Evolutionary conservation across 148 eudicot species (phyloP).

Genomic region (Vaccinium darrowii): DNA sequence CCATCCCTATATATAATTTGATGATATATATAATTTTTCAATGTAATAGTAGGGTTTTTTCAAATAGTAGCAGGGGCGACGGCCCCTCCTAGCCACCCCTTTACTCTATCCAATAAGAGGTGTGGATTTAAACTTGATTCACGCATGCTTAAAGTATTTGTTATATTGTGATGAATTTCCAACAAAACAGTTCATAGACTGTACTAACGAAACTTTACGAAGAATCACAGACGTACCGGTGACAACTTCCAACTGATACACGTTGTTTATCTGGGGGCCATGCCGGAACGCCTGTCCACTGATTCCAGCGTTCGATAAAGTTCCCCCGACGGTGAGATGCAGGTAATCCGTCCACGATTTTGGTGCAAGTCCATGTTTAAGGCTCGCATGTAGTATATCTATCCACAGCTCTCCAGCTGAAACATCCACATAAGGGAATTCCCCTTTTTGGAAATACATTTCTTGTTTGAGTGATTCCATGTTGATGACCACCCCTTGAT

Average conservation of each 20-base stretch:
- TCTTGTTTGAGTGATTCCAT: conserved; percentile 70
- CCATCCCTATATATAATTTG: no score
- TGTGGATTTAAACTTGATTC: neutral
- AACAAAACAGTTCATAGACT: neutral
- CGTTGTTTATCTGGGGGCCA: conserved; percentile 92
- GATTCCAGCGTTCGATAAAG: conserved; percentile 89
- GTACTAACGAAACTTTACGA: neutral
- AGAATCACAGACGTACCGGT: conserved; percentile 51
- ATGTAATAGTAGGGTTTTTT: no score
- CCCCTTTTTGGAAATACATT: conserved; percentile 56
- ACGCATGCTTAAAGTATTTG: neutral
- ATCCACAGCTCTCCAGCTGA: conserved; percentile 86
- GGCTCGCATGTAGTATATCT: conserved; percentile 69
- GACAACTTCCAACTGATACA: conserved; percentile 73
- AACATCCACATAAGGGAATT: conserved; percentile 73
- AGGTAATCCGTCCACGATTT: conserved; percentile 97
- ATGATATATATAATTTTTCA: no score
- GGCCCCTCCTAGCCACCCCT: no score
- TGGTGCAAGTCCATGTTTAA: conserved; percentile 71
- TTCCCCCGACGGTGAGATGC: conserved; percentile 65
- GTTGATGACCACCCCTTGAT: conserved; percentile 66
- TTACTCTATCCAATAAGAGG: neutral
- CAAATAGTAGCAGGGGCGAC: no score
- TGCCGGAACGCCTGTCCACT: conserved; percentile 92
- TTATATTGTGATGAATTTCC: neutral